Base-by-base conservation (phyloP, 352 stramenopile genomes). In the Phytophthora pini region DNA sequence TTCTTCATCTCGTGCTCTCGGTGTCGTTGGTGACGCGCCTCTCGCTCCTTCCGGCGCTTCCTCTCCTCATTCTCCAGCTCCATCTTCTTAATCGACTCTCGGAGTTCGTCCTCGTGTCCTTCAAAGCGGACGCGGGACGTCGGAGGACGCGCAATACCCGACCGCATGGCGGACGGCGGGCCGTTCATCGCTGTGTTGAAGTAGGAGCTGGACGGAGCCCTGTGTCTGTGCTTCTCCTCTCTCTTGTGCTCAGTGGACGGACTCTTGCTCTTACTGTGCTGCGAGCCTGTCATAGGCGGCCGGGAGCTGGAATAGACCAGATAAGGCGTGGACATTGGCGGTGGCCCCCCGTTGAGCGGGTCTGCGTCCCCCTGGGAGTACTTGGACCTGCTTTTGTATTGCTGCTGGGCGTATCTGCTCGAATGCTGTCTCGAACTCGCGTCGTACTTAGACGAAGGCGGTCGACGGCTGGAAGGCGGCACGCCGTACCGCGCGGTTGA, bases 311-410 rank as follows among this genome's bases (percentile, higher is more conserved):
- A 80, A 26, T 79, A 84, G 15, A 80, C 73, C 45, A 87, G 63
- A 46, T 75, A 87, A 0, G 77, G 77, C 31, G 77, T 75, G 0
- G 77, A 78, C 64, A 82, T 76, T 10, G 75, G 68, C 5, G 72
- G 60, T 10, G 78, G 70, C 0, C 68, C 72, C 9, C 71, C 74
- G 36, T 78, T 82, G 15, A 76, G 61, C 11, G 70, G 65, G 58
- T 76, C 65, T 3, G 65, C 43, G 39, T 79, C 56, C 43, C 49
- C 51, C 2, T 69, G 61, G 2, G 53, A 22, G 53, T 73, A 77
- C 67, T 79, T 82, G 32, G 76, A 84, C 24, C 68, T 63, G 48
- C 78, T 87, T 41, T 79, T 67, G 45, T 81, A 76, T 55, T 89
- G 79, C 50, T 81, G 79, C 12, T 63, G 50, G 5, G 53, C 60